phyloP scores from a whole-genome alignment of 306 rosid genomes.

The Benincasa hispida region DNA sequence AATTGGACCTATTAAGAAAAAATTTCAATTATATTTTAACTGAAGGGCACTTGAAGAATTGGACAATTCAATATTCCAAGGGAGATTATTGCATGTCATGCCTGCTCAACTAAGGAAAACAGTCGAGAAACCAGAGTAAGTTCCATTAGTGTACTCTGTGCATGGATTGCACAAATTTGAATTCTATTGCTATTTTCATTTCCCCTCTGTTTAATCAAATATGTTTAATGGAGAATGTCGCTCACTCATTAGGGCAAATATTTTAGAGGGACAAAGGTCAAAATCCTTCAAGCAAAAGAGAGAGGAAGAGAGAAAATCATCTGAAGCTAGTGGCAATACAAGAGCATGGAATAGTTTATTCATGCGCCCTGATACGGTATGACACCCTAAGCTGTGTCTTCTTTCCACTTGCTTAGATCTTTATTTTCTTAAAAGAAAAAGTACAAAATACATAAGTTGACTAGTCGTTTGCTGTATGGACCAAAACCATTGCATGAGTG shows the following conservation, averaged over 20 bases:
- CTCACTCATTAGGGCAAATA: constrained; percentile 33
- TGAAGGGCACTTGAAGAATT: constrained; percentile 62
- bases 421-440: neutral
- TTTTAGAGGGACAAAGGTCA: constrained; percentile 27
- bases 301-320: constrained; percentile 64
- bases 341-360: constrained; percentile 90
- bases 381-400: constrained; percentile 12
- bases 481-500: neutral
- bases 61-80: constrained; percentile 75
- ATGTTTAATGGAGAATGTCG: constrained; percentile 6
- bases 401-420: neutral
- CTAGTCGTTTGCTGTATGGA: neutral
- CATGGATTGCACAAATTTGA: neutral
- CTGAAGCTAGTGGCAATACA: constrained; percentile 85
- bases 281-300: constrained; percentile 58
- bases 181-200: neutral
- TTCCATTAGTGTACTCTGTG: neutral
- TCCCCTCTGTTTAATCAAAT: neutral
- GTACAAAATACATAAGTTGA: neutral
- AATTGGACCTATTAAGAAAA: neutral
- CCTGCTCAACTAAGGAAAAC: constrained; percentile 43
- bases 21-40: neutral
- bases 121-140: constrained; percentile 54
- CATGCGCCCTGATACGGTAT: constrained; percentile 88
- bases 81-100: constrained; percentile 86